Evolutionary conservation across 202 grass and related monocot species (phyloP).

Genomic region (Carex sylvatica): DNA sequence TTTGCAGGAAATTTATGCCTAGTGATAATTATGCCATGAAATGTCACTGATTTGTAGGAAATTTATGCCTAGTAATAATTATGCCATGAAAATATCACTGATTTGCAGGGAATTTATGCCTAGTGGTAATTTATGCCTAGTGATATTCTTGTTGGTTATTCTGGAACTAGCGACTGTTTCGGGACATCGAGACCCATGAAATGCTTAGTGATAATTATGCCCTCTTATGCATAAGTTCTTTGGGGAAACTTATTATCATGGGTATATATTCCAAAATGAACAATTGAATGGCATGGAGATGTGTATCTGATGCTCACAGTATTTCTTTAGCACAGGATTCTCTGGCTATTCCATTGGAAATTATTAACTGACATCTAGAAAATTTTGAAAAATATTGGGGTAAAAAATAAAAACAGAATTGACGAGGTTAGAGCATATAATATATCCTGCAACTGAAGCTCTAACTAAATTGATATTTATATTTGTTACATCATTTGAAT

Average conservation of each 20-base stretch:
- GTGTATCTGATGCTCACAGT: slow-evolving; percentile 24
- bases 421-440: background rate
- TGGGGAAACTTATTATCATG: background rate
- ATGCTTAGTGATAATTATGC: slow-evolving; percentile 33
- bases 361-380: background rate
- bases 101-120: slow-evolving; percentile 33
- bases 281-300: slow-evolving; percentile 21
- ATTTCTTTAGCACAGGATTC: slow-evolving; percentile 19
- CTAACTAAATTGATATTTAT: background rate
- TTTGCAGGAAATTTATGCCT: slow-evolving; percentile 31
- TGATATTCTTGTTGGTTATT: too few relatives aligned
- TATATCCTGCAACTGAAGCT: background rate
- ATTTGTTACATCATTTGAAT: slow-evolving; percentile 24
- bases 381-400: background rate
- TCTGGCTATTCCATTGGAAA: background rate
- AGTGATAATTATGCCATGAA: too few relatives aligned
- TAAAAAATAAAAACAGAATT: background rate
- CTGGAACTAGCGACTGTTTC: background rate
- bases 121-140: slow-evolving; percentile 25
- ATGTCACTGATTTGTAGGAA: slow-evolving; percentile 21
- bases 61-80: slow-evolving; percentile 27
- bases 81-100: background rate
- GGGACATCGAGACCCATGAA: slow-evolving; percentile 14
- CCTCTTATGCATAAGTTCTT: slow-evolving; percentile 31
- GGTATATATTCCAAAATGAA: slow-evolving; percentile 28